A percentile compares a stretch with the other conserved stretches of the same genome.
Evolutionary conservation across 2,329 filamentous ascomycete genomes (phyloP).

Genomic region (Epichloe hybrida): DNA sequence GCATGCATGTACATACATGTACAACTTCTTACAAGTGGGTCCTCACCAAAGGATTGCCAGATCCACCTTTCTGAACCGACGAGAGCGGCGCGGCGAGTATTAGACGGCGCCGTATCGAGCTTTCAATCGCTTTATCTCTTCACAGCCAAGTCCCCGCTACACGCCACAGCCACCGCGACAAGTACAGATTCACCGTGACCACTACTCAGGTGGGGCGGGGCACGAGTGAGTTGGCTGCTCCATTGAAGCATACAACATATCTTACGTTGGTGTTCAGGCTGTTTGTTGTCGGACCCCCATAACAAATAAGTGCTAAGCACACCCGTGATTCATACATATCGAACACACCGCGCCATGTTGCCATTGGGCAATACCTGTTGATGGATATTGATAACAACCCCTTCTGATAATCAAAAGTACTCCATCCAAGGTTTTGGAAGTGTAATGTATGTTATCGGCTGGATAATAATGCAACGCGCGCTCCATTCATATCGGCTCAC

Average conservation of each 20-base stretch:
- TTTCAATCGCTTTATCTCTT: neutral
- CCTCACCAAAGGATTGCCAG: constrained; percentile 1
- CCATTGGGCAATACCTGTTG: neutral
- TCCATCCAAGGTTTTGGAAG: too few relatives aligned
- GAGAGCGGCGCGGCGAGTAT: constrained; percentile 6
- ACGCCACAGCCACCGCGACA: neutral
- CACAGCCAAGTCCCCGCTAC: neutral
- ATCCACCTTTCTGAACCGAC: constrained; percentile 4
- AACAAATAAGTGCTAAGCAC: neutral
- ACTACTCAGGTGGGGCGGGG: too few relatives aligned
- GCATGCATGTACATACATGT: neutral
- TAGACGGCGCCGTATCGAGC: constrained; percentile 2
- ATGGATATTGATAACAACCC: neutral
- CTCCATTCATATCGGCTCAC: neutral
- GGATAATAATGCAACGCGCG: too few relatives aligned
- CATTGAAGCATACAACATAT: neutral
- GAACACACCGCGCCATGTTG: neutral
- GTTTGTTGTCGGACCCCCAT: neutral
- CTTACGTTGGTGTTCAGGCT: neutral
- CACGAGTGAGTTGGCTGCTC: too few relatives aligned
- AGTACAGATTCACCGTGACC: neutral
- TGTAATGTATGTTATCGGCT: too few relatives aligned
- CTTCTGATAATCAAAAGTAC: too few relatives aligned
- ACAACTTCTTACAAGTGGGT: neutral
- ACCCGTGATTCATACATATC: too few relatives aligned